Evolutionary conservation across 345 rosid genomes (phyloP).

Genomic region (Firmiana major): DNA sequence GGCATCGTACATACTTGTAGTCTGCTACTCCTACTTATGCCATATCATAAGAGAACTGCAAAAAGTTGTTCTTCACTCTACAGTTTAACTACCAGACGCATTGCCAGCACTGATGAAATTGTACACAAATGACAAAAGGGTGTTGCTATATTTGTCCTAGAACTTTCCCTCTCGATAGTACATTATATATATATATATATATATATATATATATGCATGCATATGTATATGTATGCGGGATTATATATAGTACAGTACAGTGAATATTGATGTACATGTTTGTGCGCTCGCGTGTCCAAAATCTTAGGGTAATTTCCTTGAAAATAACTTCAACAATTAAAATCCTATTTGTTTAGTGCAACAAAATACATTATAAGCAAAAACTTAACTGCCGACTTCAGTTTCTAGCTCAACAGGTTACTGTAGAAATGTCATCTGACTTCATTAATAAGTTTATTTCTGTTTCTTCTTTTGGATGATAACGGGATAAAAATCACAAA

Average conservation of each 20-base stretch:
- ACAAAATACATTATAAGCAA: neutral
- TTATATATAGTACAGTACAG: too few relatives aligned
- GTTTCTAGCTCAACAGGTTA: neutral
- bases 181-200: too few relatives aligned
- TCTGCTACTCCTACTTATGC: neutral
- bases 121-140: neutral
- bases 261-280: too few relatives aligned
- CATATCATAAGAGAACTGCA: neutral
- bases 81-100: neutral
- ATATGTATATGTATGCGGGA: too few relatives aligned
- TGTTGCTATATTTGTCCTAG: neutral
- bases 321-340: neutral
- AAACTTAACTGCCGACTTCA: neutral
- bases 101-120: neutral
- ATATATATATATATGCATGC: too few relatives aligned
- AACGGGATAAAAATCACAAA: neutral
- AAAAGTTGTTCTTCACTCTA: neutral
- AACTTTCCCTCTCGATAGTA: slow-evolving; percentile 6
- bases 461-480: neutral
- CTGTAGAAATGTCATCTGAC: neutral
- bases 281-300: too few relatives aligned
- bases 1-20: neutral
- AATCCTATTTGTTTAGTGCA: neutral
- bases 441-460: neutral
- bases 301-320: neutral